These are phyloP conservation scores for Blastobotrys indianensis DNA, from an alignment of 1,139 yeast species.

Conservation along the genomic window DNA sequence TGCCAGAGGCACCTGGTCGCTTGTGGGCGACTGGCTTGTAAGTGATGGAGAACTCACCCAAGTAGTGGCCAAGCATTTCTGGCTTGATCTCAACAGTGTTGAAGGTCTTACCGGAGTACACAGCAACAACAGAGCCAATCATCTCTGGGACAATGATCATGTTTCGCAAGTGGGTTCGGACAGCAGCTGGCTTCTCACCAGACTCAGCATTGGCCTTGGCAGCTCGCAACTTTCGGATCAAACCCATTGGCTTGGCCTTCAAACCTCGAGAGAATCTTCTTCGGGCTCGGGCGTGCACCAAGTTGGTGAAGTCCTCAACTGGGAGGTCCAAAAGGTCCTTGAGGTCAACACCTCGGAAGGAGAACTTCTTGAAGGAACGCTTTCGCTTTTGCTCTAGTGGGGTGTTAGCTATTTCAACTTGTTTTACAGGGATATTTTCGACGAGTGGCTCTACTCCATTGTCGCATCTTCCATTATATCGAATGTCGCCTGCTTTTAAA, in stretches of 20 bases:
- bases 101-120: constrained; percentile 99
- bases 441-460: too few species aligned
- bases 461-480: too few species aligned
- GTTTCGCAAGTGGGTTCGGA: constrained; percentile 99
- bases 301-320: constrained; percentile 94
- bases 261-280: constrained; percentile 99
- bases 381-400: constrained; percentile 39
- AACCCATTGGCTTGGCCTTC: constrained; percentile 92
- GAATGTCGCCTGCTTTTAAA: too few species aligned
- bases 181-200: constrained; percentile 96
- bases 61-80: constrained; percentile 99
- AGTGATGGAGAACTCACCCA: constrained; percentile 99
- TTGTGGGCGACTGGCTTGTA: constrained; percentile 99
- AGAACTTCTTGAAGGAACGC: constrained; percentile 88
- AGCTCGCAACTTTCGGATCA: constrained; percentile 96
- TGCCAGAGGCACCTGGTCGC: constrained; percentile 84
- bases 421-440: too few species aligned
- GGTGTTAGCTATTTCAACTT: constrained; percentile 16
- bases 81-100: constrained; percentile 98
- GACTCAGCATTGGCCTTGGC: constrained; percentile 82
- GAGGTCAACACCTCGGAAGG: constrained; percentile 98
- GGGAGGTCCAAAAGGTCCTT: constrained; percentile 89
- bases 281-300: constrained; percentile 98
- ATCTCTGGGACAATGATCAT: constrained; percentile 99
- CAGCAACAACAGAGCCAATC: constrained; percentile 98